Conservation (phyloP, 2,329 filamentous ascomycete species). For the Ceratocystis harringtonii region DNA sequence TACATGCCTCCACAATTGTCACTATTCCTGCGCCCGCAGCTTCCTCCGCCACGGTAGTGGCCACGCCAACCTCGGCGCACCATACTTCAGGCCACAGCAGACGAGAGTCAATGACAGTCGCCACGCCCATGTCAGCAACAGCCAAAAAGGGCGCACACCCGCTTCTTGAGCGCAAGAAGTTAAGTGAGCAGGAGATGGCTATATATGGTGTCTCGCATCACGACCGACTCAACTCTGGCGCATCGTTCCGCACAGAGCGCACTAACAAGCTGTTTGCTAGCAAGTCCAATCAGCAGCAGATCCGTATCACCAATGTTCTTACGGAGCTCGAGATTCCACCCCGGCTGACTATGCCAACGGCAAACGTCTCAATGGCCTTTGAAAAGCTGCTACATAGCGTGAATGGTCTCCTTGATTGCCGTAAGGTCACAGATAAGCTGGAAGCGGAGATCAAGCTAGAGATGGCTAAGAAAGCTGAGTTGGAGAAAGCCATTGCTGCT, state of each 20-base stretch:
- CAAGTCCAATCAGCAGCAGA: slow-evolving; percentile 60
- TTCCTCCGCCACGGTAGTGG: slow-evolving; percentile 15
- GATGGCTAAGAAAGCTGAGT: slow-evolving; percentile 40
- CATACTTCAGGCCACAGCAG: slow-evolving; percentile 22
- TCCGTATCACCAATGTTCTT: slow-evolving; percentile 58
- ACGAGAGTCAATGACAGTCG: slow-evolving; percentile 32
- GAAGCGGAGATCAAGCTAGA: slow-evolving; percentile 53
- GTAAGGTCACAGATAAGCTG: slow-evolving; percentile 62
- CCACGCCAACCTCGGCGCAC: background rate
- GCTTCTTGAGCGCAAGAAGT: slow-evolving; percentile 44
- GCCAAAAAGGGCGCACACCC: slow-evolving; percentile 25
- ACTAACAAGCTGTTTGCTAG: slow-evolving; percentile 64
- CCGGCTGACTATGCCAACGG: slow-evolving; percentile 59
- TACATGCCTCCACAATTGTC: slow-evolving; percentile 23
- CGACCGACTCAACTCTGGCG: slow-evolving; percentile 71
- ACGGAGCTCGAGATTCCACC: slow-evolving; percentile 55
- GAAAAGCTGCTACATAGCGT: slow-evolving; percentile 56
- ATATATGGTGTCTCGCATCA: slow-evolving; percentile 74
- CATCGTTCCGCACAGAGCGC: slow-evolving; percentile 77
- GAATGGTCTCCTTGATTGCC: slow-evolving; percentile 52
- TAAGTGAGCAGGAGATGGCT: slow-evolving; percentile 59
- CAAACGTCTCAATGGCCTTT: slow-evolving; percentile 54
- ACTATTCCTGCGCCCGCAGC: background rate
- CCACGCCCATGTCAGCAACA: slow-evolving; percentile 24
- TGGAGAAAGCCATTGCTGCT: slow-evolving; percentile 28